Base-by-base conservation (phyloP, 176 grass and related monocot species). In the Ensete glaucum region DNA sequence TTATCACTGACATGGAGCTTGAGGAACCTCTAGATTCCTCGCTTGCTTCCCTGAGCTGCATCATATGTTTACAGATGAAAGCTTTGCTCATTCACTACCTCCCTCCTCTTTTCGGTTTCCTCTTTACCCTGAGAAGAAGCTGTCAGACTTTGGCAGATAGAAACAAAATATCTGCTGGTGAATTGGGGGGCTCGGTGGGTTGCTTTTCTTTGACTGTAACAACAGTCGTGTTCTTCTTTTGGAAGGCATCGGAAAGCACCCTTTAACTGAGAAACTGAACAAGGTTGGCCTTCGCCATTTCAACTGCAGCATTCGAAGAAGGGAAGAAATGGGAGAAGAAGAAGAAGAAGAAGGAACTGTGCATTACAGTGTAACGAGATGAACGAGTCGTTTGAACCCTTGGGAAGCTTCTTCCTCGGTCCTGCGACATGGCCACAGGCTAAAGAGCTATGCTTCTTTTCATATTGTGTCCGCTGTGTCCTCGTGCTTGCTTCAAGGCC, bases 1-100 rank as follows among this genome's bases (percentile, higher is more conserved):
- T 43, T 4, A 43, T 43, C 4, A 43, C 34, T 6, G 77, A 80
- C 69, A 73, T 77, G 68, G 84, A 75, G 29, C 79, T 86, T 57
- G 75, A 78, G 54, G 60, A 77, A 69, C 70, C 79, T 52, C 75
- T 82, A 11, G 69, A 70, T 82, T 82, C 75, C 75, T 82, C 29
- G 82, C 63, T 62, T 80, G 59, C 72, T 17, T 82, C 78, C 70
- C 79, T 79, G 22, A 57, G 26, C 13, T 24, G 23, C 24, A 65
- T 25, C 23, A 26, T 43, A 43, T 21, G 57, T 3, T 60, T 60
- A 21, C 57, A 20, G 16, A 60, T 60, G 14, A 60, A 9, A 19
- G 57, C 57, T 34, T 68, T 5, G 27, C 15, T 60, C 57, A 68
- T 48, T 16, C 8, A 34, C 14, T 29, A 26, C 25, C 24, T 15